Percentiles rank a stretch among this genome's conserved stretches.
Evolutionary conservation across 805 yeast genomes (phyloP).

Genomic region (Pichia ethanolica): DNA sequence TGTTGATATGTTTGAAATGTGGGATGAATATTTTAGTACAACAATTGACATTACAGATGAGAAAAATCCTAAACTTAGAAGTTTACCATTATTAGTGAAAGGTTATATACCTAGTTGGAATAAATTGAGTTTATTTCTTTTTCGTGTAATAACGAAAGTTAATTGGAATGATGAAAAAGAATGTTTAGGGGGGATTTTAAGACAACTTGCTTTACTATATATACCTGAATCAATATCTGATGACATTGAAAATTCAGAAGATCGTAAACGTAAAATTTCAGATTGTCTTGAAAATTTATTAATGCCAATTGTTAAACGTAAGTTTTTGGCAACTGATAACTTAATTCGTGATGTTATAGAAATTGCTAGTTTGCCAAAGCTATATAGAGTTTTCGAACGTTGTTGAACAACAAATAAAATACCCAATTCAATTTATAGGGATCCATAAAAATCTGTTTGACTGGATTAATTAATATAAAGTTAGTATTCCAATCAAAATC

Average conservation of each 20-base stretch:
- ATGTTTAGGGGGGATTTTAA: constrained; percentile 60
- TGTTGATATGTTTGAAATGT: constrained; percentile 63
- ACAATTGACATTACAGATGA: constrained; percentile 28
- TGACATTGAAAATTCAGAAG: constrained; percentile 19
- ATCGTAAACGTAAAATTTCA: constrained; percentile 25
- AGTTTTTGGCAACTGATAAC: constrained; percentile 55
- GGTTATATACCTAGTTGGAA: constrained; percentile 54
- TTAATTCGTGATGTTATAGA: constrained; percentile 58
- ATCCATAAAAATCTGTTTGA: background rate
- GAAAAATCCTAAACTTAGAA: constrained; percentile 31
- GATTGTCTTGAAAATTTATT: constrained; percentile 45
- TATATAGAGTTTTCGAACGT: constrained; percentile 88
- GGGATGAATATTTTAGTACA: constrained; percentile 68
- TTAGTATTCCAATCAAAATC: too few species aligned
- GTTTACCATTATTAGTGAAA: constrained; percentile 64
- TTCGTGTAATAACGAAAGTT: constrained; percentile 49
- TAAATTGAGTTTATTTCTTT: constrained; percentile 62
- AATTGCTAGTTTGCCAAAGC: constrained; percentile 85
- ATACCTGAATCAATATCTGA: constrained; percentile 24
- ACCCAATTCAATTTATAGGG: too few species aligned
- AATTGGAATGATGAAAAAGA: constrained; percentile 60
- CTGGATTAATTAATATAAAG: background rate
- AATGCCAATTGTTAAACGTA: constrained; percentile 57
- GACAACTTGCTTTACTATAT: constrained; percentile 66
- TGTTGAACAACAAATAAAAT: constrained; percentile 36